Evolutionary conservation across 192 early-diverging fungal genomes (phyloP).

Genomic region (Coemansia sp.): DNA sequence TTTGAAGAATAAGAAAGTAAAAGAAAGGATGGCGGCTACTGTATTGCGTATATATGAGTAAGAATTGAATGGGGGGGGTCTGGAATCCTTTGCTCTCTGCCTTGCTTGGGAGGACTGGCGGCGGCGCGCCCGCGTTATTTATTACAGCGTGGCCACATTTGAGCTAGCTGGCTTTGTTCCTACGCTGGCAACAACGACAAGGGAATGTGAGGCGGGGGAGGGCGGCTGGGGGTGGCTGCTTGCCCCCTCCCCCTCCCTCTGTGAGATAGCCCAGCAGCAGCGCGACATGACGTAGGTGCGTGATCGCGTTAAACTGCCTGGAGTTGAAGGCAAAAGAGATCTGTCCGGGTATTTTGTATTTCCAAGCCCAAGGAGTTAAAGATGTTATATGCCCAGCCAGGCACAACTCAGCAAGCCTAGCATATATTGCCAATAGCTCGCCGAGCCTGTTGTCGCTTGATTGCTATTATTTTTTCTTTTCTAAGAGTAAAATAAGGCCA

Average conservation of each 20-base stretch:
- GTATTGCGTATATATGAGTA: slow-evolving; percentile 2
- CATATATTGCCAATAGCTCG: background rate
- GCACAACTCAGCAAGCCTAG: background rate
- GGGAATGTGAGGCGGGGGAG: slow-evolving; percentile 21
- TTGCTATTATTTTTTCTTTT: background rate
- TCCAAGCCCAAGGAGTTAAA: background rate
- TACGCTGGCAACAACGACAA: slow-evolving; percentile 34
- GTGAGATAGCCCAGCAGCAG: background rate
- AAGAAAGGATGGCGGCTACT: slow-evolving; percentile 3
- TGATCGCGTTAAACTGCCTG: slow-evolving; percentile 15
- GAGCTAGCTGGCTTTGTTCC: slow-evolving; percentile 31
- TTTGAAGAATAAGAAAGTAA: slow-evolving; percentile 2
- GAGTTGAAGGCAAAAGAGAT: background rate
- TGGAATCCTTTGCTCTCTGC: slow-evolving; percentile 15
- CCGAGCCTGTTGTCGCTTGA: background rate
- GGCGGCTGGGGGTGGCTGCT: slow-evolving; percentile 19
- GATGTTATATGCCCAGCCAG: background rate
- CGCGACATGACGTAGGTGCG: slow-evolving; percentile 25
- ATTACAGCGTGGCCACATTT: slow-evolving; percentile 56
- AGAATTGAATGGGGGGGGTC: slow-evolving; percentile 9
- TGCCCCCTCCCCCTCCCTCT: slow-evolving; percentile 10
- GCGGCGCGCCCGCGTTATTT: slow-evolving; percentile 40
- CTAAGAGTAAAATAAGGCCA: background rate
- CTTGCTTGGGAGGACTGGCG: slow-evolving; percentile 12
- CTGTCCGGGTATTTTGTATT: background rate